Percentiles rank a stretch among this genome's conserved stretches.
Conservation (phyloP, 768 basidiomycete species). For the Tulasnella sp. region DNA sequence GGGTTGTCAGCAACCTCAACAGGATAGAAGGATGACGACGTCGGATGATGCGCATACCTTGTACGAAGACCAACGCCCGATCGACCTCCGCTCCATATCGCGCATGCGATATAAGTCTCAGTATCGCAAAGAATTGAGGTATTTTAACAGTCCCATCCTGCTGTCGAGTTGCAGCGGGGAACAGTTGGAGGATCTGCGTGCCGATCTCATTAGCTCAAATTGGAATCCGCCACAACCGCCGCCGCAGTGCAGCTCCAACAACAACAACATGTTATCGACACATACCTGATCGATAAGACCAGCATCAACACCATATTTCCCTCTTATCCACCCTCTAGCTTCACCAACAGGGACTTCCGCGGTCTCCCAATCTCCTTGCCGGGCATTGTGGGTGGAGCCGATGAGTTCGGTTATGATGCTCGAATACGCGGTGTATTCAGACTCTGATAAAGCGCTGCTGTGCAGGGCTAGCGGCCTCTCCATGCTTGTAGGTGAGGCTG, state of each 20-base stretch:
- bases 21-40: not conserved
- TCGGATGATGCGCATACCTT: constrained; percentile 14
- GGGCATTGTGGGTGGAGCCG: not conserved
- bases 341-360: constrained; percentile 12
- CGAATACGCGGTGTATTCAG: constrained; percentile 17
- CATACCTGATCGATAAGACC: constrained; percentile 18
- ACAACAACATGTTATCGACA: constrained; percentile 1
- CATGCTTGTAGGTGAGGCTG: constrained; percentile 5
- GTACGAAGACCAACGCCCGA: constrained; percentile 17
- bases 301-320: constrained; percentile 20
- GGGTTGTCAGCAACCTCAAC: not conserved
- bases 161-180: constrained; percentile 12
- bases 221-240: not conserved
- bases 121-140: constrained; percentile 18
- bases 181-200: constrained; percentile 17
- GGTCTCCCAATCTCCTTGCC: constrained; percentile 1
- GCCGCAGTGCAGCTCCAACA: not conserved
- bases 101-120: constrained; percentile 18
- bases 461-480: constrained; percentile 18
- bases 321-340: constrained; percentile 18
- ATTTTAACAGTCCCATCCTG: not conserved
- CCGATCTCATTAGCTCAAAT: not conserved
- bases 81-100: constrained; percentile 17
- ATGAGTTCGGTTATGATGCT: constrained; percentile 14
- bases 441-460: constrained; percentile 14